A percentile compares a stretch with the other conserved stretches of the same genome.
Conservation (phyloP, 495 filamentous ascomycete genomes). For the Evernia prunastri region DNA sequence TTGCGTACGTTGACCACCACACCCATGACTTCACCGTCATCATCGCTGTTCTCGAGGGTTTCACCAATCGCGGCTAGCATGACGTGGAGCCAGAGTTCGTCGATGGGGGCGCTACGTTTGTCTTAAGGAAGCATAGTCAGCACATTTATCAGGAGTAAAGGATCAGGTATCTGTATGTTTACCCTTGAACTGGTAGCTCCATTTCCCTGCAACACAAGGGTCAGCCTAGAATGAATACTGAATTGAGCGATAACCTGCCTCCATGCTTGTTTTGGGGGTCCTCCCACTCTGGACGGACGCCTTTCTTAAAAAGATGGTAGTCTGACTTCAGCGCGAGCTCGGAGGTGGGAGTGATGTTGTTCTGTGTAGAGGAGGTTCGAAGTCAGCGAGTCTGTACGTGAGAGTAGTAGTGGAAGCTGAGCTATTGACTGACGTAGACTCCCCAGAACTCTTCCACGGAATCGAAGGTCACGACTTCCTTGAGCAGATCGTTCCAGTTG, state of each 20-base stretch:
- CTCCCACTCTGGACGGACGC: conserved; percentile 96
- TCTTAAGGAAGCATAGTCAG: conserved; percentile 40
- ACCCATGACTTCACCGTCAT: conserved; percentile 94
- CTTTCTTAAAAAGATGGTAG: conserved; percentile 98
- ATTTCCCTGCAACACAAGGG: conserved; percentile 48
- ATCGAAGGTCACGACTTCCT: conserved; percentile 97
- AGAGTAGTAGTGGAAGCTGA: background rate
- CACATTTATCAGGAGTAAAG: background rate
- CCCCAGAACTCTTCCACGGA: conserved; percentile 99
- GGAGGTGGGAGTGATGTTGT: conserved; percentile 95
- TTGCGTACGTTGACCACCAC: conserved; percentile 98
- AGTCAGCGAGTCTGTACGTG: background rate
- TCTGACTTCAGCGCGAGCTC: conserved; percentile 95
- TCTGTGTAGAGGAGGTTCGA: conserved; percentile 47
- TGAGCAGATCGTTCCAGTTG: conserved; percentile 97
- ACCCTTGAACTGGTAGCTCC: conserved; percentile 89
- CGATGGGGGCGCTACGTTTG: conserved; percentile 81
- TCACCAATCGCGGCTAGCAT: conserved; percentile 96
- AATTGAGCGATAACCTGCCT: conserved; percentile 38
- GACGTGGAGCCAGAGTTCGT: conserved; percentile 93
- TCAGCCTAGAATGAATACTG: background rate
- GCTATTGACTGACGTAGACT: conserved; percentile 69
- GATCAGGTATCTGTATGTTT: background rate
- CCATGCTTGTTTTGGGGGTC: conserved; percentile 97
- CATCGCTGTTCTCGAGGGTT: conserved; percentile 86